phyloP scores from a whole-genome alignment of 805 yeast genomes.

The Suhomyces prunicola region DNA sequence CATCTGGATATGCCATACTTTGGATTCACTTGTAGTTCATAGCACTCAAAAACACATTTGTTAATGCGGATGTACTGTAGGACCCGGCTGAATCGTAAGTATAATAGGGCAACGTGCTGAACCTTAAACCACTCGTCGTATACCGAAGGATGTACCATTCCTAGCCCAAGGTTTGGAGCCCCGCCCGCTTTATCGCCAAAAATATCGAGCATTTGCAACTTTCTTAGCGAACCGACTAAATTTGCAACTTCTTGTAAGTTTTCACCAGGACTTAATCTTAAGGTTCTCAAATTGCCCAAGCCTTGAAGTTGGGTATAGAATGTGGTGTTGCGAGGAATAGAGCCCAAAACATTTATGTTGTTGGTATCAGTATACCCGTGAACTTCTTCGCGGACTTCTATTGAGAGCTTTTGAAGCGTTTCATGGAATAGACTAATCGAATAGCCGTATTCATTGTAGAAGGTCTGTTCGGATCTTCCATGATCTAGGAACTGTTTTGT shows the following conservation, averaged over 20 bases:
- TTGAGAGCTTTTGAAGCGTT: constrained; percentile 29
- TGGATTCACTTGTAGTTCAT: constrained; percentile 27
- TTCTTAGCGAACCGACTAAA: constrained; percentile 22
- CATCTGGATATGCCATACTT: constrained; percentile 46
- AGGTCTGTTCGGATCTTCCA: constrained; percentile 7
- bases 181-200: constrained; percentile 52
- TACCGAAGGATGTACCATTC: constrained; percentile 50
- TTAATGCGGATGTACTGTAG: constrained; percentile 48
- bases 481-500: constrained; percentile 14
- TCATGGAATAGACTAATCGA: constrained; percentile 18
- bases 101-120: constrained; percentile 48
- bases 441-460: constrained; percentile 14
- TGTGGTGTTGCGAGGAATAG: constrained; percentile 5
- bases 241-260: constrained; percentile 15
- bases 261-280: constrained; percentile 42
- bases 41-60: constrained; percentile 45
- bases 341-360: constrained; percentile 5
- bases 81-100: constrained; percentile 23
- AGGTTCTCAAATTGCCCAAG: constrained; percentile 27
- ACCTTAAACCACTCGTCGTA: constrained; percentile 58
- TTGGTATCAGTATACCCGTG: background rate
- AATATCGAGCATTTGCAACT: constrained; percentile 38
- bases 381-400: constrained; percentile 40
- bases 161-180: constrained; percentile 52
- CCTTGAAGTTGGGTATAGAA: constrained; percentile 5